Conservation (phyloP, 1,284 basidiomycete species). For the Cryptococcus wingfieldii region DNA sequence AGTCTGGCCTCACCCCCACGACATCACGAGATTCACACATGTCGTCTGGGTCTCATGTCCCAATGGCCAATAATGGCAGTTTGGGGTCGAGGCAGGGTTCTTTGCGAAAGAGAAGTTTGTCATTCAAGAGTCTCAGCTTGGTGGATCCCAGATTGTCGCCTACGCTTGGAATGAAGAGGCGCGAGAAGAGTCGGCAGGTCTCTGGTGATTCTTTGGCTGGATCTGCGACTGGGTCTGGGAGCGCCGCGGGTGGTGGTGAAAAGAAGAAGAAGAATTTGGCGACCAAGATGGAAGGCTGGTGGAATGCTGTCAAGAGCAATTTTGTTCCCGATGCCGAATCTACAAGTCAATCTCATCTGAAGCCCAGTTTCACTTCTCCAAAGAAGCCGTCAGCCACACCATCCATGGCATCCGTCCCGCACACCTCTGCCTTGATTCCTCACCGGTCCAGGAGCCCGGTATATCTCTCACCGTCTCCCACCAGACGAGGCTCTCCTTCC, state of each 20-base stretch:
- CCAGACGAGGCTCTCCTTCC: too few relatives aligned
- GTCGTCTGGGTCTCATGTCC: not conserved
- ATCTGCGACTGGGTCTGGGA: not conserved
- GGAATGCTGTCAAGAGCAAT: slow-evolving; percentile 50
- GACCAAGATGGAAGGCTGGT: slow-evolving; percentile 52
- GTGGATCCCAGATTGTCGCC: slow-evolving; percentile 36
- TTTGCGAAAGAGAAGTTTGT: slow-evolving; percentile 29
- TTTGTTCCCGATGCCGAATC: slow-evolving; percentile 30
- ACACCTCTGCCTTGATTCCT: too few relatives aligned
- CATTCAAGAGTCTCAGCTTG: slow-evolving; percentile 30
- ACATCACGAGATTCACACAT: slow-evolving; percentile 29
- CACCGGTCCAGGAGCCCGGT: too few relatives aligned
- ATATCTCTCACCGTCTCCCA: too few relatives aligned
- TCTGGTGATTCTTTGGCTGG: slow-evolving; percentile 28
- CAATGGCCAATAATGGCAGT: not conserved
- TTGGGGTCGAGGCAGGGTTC: slow-evolving; percentile 4
- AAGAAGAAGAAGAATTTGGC: slow-evolving; percentile 48
- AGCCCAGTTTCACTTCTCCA: too few relatives aligned
- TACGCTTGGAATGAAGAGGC: slow-evolving; percentile 8
- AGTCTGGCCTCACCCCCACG: slow-evolving; percentile 19
- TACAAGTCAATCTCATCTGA: too few relatives aligned
- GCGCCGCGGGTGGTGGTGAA: not conserved
- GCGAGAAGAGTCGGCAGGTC: slow-evolving; percentile 33
- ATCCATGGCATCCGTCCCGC: too few relatives aligned
- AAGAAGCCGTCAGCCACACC: too few relatives aligned